phyloP scores from a whole-genome alignment of 805 yeast genomes.

The Grigorovia humatica region DNA sequence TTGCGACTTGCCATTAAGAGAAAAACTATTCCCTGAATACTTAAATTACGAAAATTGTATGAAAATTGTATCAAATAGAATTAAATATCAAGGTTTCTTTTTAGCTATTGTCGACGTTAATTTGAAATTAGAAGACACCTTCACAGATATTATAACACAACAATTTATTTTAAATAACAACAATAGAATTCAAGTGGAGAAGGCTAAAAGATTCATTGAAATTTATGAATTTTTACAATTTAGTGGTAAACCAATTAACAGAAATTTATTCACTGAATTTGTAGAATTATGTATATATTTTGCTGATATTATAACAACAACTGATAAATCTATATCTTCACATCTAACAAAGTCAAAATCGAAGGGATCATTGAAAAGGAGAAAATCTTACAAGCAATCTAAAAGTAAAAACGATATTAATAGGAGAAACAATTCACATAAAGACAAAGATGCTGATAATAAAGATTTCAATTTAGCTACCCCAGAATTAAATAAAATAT shows the following conservation, averaged over 20 bases:
- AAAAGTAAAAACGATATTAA: neutral
- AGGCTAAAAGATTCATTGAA: conserved; percentile 31
- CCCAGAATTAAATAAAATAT: no score
- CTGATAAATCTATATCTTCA: conserved; percentile 6
- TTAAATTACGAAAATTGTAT: conserved; percentile 43
- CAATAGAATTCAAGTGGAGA: conserved; percentile 7
- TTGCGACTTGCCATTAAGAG: conserved; percentile 13
- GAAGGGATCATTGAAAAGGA: neutral
- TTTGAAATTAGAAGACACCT: conserved; percentile 19
- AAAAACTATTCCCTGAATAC: conserved; percentile 31
- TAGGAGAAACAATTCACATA: neutral
- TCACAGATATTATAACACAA: conserved; percentile 15
- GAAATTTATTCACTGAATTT: conserved; percentile 49
- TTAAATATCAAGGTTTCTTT: conserved; percentile 39
- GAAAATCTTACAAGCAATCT: neutral
- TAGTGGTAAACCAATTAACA: conserved; percentile 49
- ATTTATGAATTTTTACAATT: conserved; percentile 61
- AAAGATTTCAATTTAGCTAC: no score
- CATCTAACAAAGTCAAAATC: neutral
- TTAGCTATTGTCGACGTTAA: conserved; percentile 27
- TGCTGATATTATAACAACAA: conserved; percentile 18
- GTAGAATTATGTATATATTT: conserved; percentile 36
- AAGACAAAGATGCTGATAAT: no score
- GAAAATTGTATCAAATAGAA: conserved; percentile 48
- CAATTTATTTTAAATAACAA: conserved; percentile 13